Percentiles rank a stretch among this genome's conserved stretches.
phyloP scores from a whole-genome alignment of 228 moss, liverwort and hornwort species.

The Sphagnum magellanicum region DNA sequence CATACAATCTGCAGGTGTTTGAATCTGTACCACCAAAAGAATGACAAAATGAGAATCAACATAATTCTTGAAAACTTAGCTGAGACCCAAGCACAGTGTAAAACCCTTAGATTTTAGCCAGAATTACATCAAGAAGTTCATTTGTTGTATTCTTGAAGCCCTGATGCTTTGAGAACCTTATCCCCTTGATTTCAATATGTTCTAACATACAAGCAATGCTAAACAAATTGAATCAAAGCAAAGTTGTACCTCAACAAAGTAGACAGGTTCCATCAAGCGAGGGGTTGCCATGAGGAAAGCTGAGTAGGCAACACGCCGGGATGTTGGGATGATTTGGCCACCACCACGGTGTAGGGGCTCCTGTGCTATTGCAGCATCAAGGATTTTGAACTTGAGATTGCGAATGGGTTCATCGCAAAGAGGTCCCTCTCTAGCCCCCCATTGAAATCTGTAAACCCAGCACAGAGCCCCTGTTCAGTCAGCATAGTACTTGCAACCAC shows the following conservation, averaged over 20 bases:
- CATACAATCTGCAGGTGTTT: conserved; percentile 99
- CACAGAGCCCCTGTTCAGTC: neutral
- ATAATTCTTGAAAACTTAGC: neutral
- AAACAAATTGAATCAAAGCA: neutral
- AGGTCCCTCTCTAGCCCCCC: conserved; percentile 99
- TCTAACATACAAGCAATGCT: neutral
- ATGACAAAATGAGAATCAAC: neutral
- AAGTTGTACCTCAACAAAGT: conserved; percentile 53
- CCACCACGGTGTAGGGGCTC: conserved; percentile 96
- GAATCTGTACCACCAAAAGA: conserved; percentile 50
- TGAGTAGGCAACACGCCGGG: conserved; percentile 97
- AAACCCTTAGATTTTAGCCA: neutral
- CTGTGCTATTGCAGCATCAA: conserved; percentile 92
- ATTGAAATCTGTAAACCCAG: conserved; percentile 65
- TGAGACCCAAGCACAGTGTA: neutral
- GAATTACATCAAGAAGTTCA: neutral
- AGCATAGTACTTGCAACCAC: no score
- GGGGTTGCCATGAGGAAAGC: conserved; percentile 99
- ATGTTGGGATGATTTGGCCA: conserved; percentile 99
- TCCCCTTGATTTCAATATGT: neutral
- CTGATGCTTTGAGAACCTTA: no score
- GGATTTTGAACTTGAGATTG: conserved; percentile 94
- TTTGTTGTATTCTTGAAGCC: no score
- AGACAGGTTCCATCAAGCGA: conserved; percentile 93
- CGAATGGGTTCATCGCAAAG: conserved; percentile 97